Evolutionary conservation across 768 basidiomycete species (phyloP), one percentile per base, ranked within the genome.

Genomic region (Dacryopinax spathularia): DNA sequence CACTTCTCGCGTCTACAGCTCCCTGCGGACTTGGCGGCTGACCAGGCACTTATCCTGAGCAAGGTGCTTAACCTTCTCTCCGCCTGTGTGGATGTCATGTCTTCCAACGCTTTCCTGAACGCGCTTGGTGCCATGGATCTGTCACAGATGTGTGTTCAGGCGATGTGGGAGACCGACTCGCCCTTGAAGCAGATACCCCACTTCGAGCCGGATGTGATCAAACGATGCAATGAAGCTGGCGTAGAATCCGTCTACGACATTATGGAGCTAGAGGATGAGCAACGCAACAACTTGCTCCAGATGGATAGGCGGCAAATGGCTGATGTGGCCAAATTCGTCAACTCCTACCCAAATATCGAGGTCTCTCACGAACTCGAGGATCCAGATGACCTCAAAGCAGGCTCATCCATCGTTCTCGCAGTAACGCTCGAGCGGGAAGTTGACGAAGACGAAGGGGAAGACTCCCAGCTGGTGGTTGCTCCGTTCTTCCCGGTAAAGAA

Each of bases 81-180:
- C 10, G 95, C 95, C 1, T 95, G 91, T 69, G 93, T 98, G 33
- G 94, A 97, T 71, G 95, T 98, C 64, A 93, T 98, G 91, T 93
- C 91, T 1, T 93, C 91, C 34, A 97, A 96, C 70, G 92, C 89
- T 1, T 95, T 88, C 88, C 74, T 98, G 69, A 94, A 85, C 70
- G 96, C 95, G 0, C 76, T 97, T 25, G 89, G 92, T 33, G 94
- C 94, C 0, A 98, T 98, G 96, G 95, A 99, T 74, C 75, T 98
- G 56, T 90, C 90, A 9, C 96, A 98, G 74, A 98, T 98, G 95
- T 94, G 91, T 74, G 91, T 97, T 3, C 96, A 98, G 73, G 92
- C 89, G 0, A 85, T 95, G 75, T 98, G 96, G 96, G 95, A 99
- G 72, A 87, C 85, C 10, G 96, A 99, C 73, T 92, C 90, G 35